phyloP scores from a whole-genome alignment of 208 protist genomes.

The Sergeia podlipaevii region DNA sequence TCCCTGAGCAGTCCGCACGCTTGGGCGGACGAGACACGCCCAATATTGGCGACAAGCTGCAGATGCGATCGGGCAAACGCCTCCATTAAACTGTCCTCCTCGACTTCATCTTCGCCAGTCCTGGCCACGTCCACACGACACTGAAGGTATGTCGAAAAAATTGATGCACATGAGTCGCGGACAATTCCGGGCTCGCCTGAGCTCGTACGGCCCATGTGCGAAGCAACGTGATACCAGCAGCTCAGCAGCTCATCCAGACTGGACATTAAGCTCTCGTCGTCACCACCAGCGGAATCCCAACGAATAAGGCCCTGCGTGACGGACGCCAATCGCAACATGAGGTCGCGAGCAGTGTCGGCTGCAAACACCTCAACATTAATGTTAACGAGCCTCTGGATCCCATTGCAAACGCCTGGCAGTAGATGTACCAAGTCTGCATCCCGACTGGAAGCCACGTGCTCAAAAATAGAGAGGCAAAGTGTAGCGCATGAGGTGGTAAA shows the following conservation, averaged over 20 bases:
- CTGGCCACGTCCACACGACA: background rate
- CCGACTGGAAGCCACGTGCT: conserved; percentile 12
- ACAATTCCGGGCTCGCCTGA: too few species aligned
- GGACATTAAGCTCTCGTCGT: conserved; percentile 62
- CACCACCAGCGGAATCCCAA: conserved; percentile 24
- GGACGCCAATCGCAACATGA: conserved; percentile 16
- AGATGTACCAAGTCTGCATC: conserved; percentile 17
- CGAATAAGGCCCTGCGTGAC: conserved; percentile 34
- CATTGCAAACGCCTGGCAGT: conserved; percentile 28
- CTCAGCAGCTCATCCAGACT: conserved; percentile 66
- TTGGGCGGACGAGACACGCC: conserved; percentile 23
- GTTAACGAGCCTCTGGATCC: conserved; percentile 30
- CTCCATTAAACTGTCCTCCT: conserved; percentile 50
- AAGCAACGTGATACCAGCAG: conserved; percentile 27
- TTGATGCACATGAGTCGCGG: background rate
- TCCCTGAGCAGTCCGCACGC: conserved; percentile 20
- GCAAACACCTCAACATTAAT: conserved; percentile 34
- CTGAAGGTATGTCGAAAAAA: conserved; percentile 7
- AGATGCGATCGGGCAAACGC: conserved; percentile 66
- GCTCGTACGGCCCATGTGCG: background rate
- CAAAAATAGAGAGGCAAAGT: conserved; percentile 30
- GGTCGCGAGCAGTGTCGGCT: conserved; percentile 4
- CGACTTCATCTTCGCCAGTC: conserved; percentile 20
- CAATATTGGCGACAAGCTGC: conserved; percentile 59
- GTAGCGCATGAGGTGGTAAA: conserved; percentile 24